Conservation (phyloP, 805 yeast species). For the Metschnikowia lunata region DNA sequence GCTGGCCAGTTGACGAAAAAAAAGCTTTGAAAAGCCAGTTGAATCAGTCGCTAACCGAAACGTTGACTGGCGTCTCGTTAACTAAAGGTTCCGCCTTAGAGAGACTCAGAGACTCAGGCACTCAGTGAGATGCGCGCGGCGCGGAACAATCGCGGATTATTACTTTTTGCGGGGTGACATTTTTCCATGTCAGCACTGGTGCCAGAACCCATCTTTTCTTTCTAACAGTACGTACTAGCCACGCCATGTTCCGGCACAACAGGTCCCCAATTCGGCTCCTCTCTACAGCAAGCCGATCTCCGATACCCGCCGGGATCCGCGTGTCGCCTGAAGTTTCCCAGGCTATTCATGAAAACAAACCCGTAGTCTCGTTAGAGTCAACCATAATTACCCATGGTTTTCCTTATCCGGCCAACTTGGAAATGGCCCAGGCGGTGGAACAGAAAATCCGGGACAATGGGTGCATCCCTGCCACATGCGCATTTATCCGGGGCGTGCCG, state of each 20-base stretch:
- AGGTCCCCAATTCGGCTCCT: too few species aligned
- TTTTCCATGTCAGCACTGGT: neutral
- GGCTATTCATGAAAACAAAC: slow-evolving; percentile 52
- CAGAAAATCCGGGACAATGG: slow-evolving; percentile 53
- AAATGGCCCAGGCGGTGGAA: slow-evolving; percentile 72
- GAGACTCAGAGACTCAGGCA: too few species aligned
- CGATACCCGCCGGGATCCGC: neutral
- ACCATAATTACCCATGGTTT: slow-evolving; percentile 89
- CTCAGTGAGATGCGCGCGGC: too few species aligned
- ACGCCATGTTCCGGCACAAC: neutral
- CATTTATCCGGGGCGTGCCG: slow-evolving; percentile 68
- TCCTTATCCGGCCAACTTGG: slow-evolving; percentile 72
- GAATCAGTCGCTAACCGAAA: too few species aligned
- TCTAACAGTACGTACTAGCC: neutral
- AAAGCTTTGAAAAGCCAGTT: too few species aligned
- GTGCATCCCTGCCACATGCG: slow-evolving; percentile 82
- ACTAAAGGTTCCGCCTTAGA: too few species aligned
- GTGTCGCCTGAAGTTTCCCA: slow-evolving; percentile 53
- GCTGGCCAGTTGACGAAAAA: too few species aligned
- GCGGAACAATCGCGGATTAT: too few species aligned
- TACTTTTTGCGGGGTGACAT: neutral
- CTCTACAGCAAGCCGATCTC: slow-evolving; percentile 10
- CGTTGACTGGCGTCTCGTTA: too few species aligned
- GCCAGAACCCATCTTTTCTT: too few species aligned
- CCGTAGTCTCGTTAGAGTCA: slow-evolving; percentile 80